These are phyloP conservation scores for Davidsoniella neocaledoniae DNA, from an alignment of 2,329 filamentous ascomycete species.

Conservation along the genomic window DNA sequence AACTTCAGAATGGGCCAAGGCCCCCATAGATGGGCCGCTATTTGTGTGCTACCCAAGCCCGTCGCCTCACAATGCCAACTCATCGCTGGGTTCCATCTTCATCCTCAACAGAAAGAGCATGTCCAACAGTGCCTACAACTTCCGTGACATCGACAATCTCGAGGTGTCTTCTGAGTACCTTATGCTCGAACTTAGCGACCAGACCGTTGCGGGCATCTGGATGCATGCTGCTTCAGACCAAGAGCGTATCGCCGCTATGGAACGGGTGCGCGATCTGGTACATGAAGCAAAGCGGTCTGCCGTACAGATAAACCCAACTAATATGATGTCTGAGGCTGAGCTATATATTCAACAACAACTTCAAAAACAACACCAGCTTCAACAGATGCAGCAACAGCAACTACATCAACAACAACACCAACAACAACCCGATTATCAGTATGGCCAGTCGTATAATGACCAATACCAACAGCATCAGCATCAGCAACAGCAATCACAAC, in stretches of 20 bases:
- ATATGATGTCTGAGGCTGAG: too few relatives aligned
- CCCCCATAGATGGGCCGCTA: slow-evolving; percentile 68
- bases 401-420: not conserved
- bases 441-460: too few relatives aligned
- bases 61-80: not conserved
- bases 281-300: slow-evolving; percentile 15
- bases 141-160: slow-evolving; percentile 43
- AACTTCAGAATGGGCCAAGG: slow-evolving; percentile 64
- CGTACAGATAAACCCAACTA: too few relatives aligned
- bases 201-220: slow-evolving; percentile 33
- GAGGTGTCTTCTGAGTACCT: slow-evolving; percentile 43
- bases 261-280: slow-evolving; percentile 28
- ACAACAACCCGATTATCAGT: not conserved
- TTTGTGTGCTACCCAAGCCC: slow-evolving; percentile 38
- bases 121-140: slow-evolving; percentile 51
- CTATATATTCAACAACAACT: not conserved
- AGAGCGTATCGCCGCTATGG: slow-evolving; percentile 25
- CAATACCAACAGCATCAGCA: too few relatives aligned
- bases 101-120: slow-evolving; percentile 56
- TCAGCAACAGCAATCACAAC: not conserved
- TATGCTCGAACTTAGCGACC: slow-evolving; percentile 21
- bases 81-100: slow-evolving; percentile 37
- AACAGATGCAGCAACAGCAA: slow-evolving; percentile 1
- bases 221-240: slow-evolving; percentile 34
- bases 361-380: slow-evolving; percentile 1